Evolutionary conservation across 805 yeast species (phyloP).

Genomic region (Barnettozyma vustinii): DNA sequence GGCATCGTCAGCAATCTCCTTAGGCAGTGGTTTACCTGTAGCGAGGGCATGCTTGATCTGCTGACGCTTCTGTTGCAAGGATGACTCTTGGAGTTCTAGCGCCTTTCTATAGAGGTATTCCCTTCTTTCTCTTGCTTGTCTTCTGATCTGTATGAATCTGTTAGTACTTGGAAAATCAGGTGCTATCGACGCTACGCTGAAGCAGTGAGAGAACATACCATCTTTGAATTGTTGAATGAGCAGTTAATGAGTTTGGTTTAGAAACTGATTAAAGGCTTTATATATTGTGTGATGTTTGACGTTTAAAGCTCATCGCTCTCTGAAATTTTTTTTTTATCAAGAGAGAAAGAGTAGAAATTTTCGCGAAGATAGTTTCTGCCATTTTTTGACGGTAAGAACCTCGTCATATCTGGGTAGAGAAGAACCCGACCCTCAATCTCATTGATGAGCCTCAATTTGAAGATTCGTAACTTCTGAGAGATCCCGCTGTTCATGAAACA

Average conservation of each 20-base stretch:
- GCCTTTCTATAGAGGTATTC: conserved; percentile 89
- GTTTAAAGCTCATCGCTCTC: conserved; percentile 1
- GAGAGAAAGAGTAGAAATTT: not conserved
- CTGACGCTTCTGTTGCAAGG: conserved; percentile 79
- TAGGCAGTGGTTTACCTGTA: conserved; percentile 83
- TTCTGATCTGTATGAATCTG: conserved; percentile 37
- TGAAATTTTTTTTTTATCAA: conserved; percentile 2
- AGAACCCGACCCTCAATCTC: too few species aligned
- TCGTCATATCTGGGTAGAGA: too few species aligned
- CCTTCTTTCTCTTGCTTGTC: conserved; percentile 94
- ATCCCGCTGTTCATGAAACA: not conserved
- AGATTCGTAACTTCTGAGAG: not conserved
- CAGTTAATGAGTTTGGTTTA: not conserved
- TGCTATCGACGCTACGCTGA: not conserved
- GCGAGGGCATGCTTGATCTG: conserved; percentile 85
- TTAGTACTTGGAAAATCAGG: not conserved
- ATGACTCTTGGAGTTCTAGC: conserved; percentile 83
- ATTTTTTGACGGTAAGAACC: not conserved
- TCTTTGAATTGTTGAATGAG: not conserved
- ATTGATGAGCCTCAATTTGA: not conserved
- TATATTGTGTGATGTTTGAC: not conserved
- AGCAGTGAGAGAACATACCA: not conserved
- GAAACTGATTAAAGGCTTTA: not conserved
- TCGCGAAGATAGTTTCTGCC: conserved; percentile 2
- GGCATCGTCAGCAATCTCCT: conserved; percentile 84